Evolutionary conservation across 2,329 filamentous ascomycete genomes (phyloP).

Genomic region (Hypoxylon sp.): DNA sequence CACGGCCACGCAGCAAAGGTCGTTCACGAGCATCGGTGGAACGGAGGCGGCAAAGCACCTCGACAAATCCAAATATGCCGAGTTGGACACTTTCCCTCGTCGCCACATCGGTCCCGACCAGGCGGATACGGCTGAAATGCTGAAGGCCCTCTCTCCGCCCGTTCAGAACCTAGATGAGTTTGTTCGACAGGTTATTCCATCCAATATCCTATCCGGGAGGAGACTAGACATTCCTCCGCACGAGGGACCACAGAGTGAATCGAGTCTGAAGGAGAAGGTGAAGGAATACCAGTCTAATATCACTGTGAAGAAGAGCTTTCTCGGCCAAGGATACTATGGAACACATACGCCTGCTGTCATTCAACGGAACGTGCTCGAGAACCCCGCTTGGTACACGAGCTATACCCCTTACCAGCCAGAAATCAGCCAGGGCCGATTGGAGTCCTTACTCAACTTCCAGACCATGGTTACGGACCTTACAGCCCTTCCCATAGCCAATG

Average conservation of each 20-base stretch:
- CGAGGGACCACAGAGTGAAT: slow-evolving; percentile 69
- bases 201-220: slow-evolving; percentile 79
- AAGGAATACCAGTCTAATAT: slow-evolving; percentile 56
- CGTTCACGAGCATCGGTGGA: slow-evolving; percentile 37
- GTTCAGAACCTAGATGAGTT: slow-evolving; percentile 83
- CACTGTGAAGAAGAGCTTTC: slow-evolving; percentile 68
- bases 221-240: slow-evolving; percentile 70
- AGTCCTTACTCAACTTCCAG: slow-evolving; percentile 96
- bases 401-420: slow-evolving; percentile 98
- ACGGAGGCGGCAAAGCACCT: slow-evolving; percentile 19
- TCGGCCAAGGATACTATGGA: slow-evolving; percentile 89
- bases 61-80: slow-evolving; percentile 45
- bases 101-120: slow-evolving; percentile 90
- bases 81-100: slow-evolving; percentile 77
- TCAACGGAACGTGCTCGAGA: slow-evolving; percentile 92
- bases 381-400: slow-evolving; percentile 96
- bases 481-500: slow-evolving; percentile 88
- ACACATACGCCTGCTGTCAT: slow-evolving; percentile 92
- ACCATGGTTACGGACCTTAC: slow-evolving; percentile 92
- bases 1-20: slow-evolving; percentile 32
- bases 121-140: slow-evolving; percentile 80
- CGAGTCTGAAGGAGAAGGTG: slow-evolving; percentile 62
- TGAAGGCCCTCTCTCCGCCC: slow-evolving; percentile 82
- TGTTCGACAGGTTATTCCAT: slow-evolving; percentile 84
- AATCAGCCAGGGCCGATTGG: slow-evolving; percentile 93